Percentiles rank a stretch among this genome's conserved stretches.
Conservation (phyloP, 495 filamentous ascomycete genomes). For the Talaromyces trachyspermus region DNA sequence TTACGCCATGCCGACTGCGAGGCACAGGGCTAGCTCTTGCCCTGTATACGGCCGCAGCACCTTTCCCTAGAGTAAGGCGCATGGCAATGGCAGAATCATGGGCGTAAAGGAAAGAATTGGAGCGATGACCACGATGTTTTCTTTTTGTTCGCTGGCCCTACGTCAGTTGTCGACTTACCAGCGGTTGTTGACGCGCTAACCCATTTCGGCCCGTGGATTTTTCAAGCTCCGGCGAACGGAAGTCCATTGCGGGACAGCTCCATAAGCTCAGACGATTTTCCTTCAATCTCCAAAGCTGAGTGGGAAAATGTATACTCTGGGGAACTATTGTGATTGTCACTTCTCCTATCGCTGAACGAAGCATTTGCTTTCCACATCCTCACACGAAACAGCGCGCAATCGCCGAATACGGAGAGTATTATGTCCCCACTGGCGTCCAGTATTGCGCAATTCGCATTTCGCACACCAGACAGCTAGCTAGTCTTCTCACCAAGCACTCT, state of each 20-base stretch:
- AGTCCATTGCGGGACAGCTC: neutral
- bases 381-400: neutral
- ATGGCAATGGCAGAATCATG: slow-evolving; percentile 17
- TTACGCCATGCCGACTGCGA: slow-evolving; percentile 9
- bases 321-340: too few species aligned
- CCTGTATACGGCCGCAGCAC: slow-evolving; percentile 32
- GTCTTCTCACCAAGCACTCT: too few species aligned
- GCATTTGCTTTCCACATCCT: too few species aligned
- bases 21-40: slow-evolving; percentile 1
- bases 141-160: slow-evolving; percentile 15
- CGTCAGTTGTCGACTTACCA: slow-evolving; percentile 21
- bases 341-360: too few species aligned
- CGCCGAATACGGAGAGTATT: slow-evolving; percentile 7
- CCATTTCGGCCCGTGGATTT: slow-evolving; percentile 5
- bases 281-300: neutral
- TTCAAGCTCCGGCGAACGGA: slow-evolving; percentile 18
- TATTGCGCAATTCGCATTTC: slow-evolving; percentile 2
- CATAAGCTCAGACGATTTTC: neutral
- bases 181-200: slow-evolving; percentile 2
- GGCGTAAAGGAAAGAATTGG: slow-evolving; percentile 1
- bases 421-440: slow-evolving; percentile 5
- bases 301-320: too few species aligned
- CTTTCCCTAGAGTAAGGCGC: slow-evolving; percentile 32
- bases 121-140: slow-evolving; percentile 5
- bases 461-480: neutral